Evolutionary conservation across 164 flowering plant species (phyloP).

Genomic region (Vitis rupestris): DNA sequence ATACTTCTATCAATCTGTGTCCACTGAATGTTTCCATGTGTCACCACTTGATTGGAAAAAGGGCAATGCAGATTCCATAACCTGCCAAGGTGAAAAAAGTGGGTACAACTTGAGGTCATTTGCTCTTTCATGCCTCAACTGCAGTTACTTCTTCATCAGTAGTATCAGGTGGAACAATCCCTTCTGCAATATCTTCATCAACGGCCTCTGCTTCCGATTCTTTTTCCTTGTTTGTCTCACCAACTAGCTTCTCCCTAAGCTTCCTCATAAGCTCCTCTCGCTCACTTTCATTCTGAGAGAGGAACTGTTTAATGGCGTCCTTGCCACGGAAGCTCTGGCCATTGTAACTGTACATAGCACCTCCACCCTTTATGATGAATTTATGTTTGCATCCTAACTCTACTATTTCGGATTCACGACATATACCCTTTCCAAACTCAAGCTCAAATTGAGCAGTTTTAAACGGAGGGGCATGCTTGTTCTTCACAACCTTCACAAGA

Average conservation of each 20-base stretch:
- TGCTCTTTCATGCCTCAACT: conserved; percentile 38
- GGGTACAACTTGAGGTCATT: neutral
- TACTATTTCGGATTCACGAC: conserved; percentile 61
- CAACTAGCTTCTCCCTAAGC: conserved; percentile 61
- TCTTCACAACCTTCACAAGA: conserved; percentile 82
- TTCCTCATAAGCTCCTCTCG: conserved; percentile 54
- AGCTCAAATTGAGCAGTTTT: conserved; percentile 80
- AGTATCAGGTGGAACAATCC: conserved; percentile 30
- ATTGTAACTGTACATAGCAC: conserved; percentile 37
- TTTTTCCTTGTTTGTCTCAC: conserved; percentile 20
- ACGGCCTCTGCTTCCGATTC: conserved; percentile 22
- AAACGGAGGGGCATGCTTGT: conserved; percentile 95
- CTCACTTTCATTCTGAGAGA: conserved; percentile 37
- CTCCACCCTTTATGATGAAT: conserved; percentile 49
- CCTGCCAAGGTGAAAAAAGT: neutral
- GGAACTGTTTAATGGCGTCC: conserved; percentile 57
- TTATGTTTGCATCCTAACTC: conserved; percentile 67
- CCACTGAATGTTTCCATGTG: neutral
- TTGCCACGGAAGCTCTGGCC: conserved; percentile 55
- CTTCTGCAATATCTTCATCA: conserved; percentile 30
- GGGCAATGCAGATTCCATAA: neutral
- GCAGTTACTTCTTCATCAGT: conserved; percentile 62
- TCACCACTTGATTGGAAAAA: neutral
- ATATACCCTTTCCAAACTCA: conserved; percentile 92
- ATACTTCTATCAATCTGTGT: neutral